Conservation (phyloP, 805 yeast species). For the Spathaspora gorwiae region DNA sequence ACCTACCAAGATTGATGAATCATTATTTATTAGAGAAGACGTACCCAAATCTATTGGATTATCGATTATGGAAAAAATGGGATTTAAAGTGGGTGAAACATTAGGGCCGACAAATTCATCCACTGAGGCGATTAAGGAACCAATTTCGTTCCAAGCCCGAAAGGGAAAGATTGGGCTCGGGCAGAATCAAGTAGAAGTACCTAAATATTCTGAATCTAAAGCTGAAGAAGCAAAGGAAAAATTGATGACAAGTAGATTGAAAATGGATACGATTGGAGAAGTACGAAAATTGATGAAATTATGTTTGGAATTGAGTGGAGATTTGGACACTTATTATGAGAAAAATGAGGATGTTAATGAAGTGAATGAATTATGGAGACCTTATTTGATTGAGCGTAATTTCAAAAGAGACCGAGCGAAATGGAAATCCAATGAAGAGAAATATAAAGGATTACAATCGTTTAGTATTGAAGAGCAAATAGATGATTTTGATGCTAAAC, state of each 20-base stretch:
- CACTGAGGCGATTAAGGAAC: constrained; percentile 21
- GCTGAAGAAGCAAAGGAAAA: constrained; percentile 5
- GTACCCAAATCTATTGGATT: constrained; percentile 38
- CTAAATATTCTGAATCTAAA: neutral
- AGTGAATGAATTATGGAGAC: constrained; percentile 41
- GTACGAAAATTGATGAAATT: constrained; percentile 30
- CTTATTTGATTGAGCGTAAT: constrained; percentile 11
- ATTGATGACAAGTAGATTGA: neutral
- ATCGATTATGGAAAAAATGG: constrained; percentile 56
- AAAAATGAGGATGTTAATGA: constrained; percentile 15
- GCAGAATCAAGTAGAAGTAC: neutral
- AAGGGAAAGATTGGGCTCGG: constrained; percentile 20
- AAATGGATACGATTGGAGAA: neutral
- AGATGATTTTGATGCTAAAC: constrained; percentile 16
- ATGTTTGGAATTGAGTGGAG: constrained; percentile 42
- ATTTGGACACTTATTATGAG: constrained; percentile 21
- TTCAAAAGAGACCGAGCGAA: neutral
- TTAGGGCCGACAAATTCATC: constrained; percentile 29
- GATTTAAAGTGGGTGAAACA: constrained; percentile 45
- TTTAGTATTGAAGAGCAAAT: neutral
- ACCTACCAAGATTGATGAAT: neutral
- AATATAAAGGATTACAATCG: neutral
- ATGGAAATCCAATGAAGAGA: constrained; percentile 6
- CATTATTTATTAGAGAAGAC: constrained; percentile 5
- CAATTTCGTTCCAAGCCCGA: constrained; percentile 21